These are phyloP conservation scores for Podaxis sp. DNA, from an alignment of 768 basidiomycete genomes.

Conservation along the genomic window DNA sequence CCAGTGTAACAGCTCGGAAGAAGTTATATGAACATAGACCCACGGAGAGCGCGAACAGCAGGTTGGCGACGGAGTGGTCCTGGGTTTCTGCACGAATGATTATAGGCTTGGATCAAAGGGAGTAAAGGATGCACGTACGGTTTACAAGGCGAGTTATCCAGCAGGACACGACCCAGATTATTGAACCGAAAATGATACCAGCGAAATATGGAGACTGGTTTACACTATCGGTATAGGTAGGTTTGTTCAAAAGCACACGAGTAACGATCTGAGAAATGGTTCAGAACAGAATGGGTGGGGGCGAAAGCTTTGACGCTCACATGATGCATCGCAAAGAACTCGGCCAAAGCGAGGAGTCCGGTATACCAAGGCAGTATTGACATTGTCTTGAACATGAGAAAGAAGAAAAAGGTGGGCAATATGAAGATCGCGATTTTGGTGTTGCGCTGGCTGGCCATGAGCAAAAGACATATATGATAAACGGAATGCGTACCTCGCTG, in stretches of 20 bases:
- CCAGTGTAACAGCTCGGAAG: slow-evolving; percentile 84
- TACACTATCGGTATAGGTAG: slow-evolving; percentile 80
- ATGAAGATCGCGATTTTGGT: slow-evolving; percentile 79
- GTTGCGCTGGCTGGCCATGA: slow-evolving; percentile 53
- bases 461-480: background rate
- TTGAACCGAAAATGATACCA: slow-evolving; percentile 81
- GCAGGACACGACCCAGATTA: slow-evolving; percentile 83
- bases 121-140: slow-evolving; percentile 43
- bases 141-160: slow-evolving; percentile 79
- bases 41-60: slow-evolving; percentile 70
- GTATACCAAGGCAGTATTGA: slow-evolving; percentile 89
- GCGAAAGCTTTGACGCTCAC: slow-evolving; percentile 45
- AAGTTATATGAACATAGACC: slow-evolving; percentile 86
- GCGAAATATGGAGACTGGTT: slow-evolving; percentile 91
- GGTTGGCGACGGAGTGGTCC: slow-evolving; percentile 71
- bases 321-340: slow-evolving; percentile 94
- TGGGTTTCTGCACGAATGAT: slow-evolving; percentile 57
- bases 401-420: slow-evolving; percentile 78
- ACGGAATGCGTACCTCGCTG: slow-evolving; percentile 52
- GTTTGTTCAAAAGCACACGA: slow-evolving; percentile 80
- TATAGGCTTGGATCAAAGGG: background rate
- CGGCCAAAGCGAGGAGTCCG: slow-evolving; percentile 76
- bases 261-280: slow-evolving; percentile 62
- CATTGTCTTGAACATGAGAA: slow-evolving; percentile 81
- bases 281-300: slow-evolving; percentile 15